Base-by-base conservation (phyloP, 1,139 yeast species). In the Suhomyces maxii region DNA sequence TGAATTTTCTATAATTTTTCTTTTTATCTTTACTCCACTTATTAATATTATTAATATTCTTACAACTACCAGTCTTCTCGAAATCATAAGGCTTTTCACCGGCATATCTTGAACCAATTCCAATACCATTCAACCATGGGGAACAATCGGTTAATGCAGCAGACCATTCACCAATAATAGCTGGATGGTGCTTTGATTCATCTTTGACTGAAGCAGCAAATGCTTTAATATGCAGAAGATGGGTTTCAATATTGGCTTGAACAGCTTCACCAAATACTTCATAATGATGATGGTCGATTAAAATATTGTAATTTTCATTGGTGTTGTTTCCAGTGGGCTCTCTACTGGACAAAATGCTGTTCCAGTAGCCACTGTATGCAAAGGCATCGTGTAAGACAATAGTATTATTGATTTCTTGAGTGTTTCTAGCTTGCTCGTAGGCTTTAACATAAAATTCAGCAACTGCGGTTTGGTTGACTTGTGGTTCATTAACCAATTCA, bases 81-180 rank as follows among this genome's bases (percentile, higher is more conserved):
- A 39, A 53, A 39, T 69, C 73, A 56, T 69, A 73, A 1, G 84
- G 73, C 4, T 52, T 42, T 25, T 67, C 68, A 10, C 80, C 79
- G 47, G 80, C 86, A 56, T 73, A 83, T 49, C 88, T 69, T 1
- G 86, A 68, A 10, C 86, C 87, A 41, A 78, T 65, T 3, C 77
- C 79, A 7, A 80, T 77, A 41, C 87, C 86, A 56, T 83, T 83
- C 33, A 83, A 57, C 87, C 86, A 83, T 26, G 75, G 76, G 2
- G 86, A 77, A 62, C 88, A 83, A 55, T 83, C 89, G 0, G 87
- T 82, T 14, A 82, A 64, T 0, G 86, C 86, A 18, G 80, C 85
- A 23, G 82, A 73, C 82, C 83, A 82, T 60, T 83, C 89, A 10
- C 88, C 89, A 30, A 80, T 77, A 3, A 83, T 63, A 1, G 79